These are phyloP conservation scores for Pestalotiopsis sp. DNA, from an alignment of 2,329 filamentous ascomycete genomes.

Conservation along the genomic window DNA sequence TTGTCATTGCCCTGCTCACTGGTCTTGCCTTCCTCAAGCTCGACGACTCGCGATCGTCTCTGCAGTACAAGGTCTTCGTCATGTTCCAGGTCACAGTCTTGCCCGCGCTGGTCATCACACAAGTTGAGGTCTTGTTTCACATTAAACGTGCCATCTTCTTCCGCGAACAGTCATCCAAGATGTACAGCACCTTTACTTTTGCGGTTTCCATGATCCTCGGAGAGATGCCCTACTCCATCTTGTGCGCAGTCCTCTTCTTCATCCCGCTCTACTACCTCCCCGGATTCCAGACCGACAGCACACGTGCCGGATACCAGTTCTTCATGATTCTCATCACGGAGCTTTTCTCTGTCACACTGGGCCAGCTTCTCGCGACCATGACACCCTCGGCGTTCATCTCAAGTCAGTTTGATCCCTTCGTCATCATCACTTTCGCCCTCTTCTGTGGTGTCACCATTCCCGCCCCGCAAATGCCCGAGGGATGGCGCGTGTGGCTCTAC, in stretches of 20 bases:
- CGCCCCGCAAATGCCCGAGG: slow-evolving; percentile 73
- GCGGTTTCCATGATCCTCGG: slow-evolving; percentile 76
- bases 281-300: slow-evolving; percentile 64
- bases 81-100: slow-evolving; percentile 89
- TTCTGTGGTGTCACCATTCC: slow-evolving; percentile 90
- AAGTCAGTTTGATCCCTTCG: slow-evolving; percentile 77
- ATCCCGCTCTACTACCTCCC: slow-evolving; percentile 84
- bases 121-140: slow-evolving; percentile 84
- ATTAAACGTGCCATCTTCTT: slow-evolving; percentile 81
- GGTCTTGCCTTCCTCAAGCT: slow-evolving; percentile 81
- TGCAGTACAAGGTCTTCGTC: slow-evolving; percentile 87
- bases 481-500: slow-evolving; percentile 82
- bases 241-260: slow-evolving; percentile 83
- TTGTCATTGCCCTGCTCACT: slow-evolving; percentile 76
- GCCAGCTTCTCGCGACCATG: slow-evolving; percentile 74
- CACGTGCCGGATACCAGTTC: slow-evolving; percentile 83
- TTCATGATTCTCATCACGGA: slow-evolving; percentile 83
- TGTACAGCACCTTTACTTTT: slow-evolving; percentile 82
- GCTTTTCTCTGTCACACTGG: slow-evolving; percentile 80
- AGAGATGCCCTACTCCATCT: slow-evolving; percentile 80
- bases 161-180: slow-evolving; percentile 83
- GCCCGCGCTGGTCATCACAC: slow-evolving; percentile 79
- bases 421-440: slow-evolving; percentile 80
- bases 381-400: slow-evolving; percentile 81
- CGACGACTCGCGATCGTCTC: slow-evolving; percentile 71